Base-by-base conservation (phyloP, 257 asterid genomes). In the Coffea canephora region DNA sequence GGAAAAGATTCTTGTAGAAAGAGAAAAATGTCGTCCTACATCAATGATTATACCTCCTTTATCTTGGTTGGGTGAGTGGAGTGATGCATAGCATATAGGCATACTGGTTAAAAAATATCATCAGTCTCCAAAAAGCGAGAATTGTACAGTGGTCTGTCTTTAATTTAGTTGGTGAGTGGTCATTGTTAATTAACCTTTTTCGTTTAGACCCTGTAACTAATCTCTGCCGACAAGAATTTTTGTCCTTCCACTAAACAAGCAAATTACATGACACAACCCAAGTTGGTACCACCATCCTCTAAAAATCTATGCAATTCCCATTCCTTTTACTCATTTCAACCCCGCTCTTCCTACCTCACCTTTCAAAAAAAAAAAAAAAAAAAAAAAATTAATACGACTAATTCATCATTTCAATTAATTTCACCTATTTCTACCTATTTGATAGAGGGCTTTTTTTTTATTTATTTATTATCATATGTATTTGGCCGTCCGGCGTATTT, bases 161-260 rank as follows among this genome's bases (percentile, higher is more conserved):
- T 65, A 71, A 27, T 81, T 78, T n/a, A 88, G 93, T 90, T 78
- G 98, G 94, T 93, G 89, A 85, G 92, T 85, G 85, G 94, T 90
- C 98, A 89, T 81, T 84, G 82, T 86, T 85, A 70, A 48, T 64
- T 68, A 79, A 72, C 14, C 82, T 71, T 70, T 80, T 81, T 45
- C 80, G 74, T 78, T 77, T 83, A 82, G 75, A 78, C 79, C 36
- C 78, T 80, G 85, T 84, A 82, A 89, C 84, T 70, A 83, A 86
- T 80, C 82, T 83, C 62, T 90, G 92, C 96, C 97, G 98, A 94
- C 97, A 92, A 79, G 89, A 85, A 88, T 85, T 86, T 91, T 71
- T 91, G 97, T 91, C 92, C 80, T 81, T 81, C 92, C 94, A 89
- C 92, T 88, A 85, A 86, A 78, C 71, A 78, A 73, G 90, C 82